Evolutionary conservation across 805 yeast genomes (phyloP), one percentile per base, ranked within the genome.

Genomic region (Wickerhamomyces chaumierensis): DNA sequence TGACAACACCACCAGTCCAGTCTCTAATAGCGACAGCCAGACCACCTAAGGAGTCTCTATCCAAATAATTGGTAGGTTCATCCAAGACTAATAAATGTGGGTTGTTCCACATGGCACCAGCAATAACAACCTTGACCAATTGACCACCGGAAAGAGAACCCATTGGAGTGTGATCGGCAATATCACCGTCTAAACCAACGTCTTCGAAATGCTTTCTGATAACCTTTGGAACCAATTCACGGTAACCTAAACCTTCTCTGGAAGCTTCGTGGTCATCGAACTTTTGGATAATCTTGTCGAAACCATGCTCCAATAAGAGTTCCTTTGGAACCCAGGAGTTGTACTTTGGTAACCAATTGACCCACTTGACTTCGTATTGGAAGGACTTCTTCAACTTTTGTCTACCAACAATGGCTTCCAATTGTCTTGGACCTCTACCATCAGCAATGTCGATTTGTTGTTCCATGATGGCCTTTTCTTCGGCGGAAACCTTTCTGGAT

Each of bases 31-130:
- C 98, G 52, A 90, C 78, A 21, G 98, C 97, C 50, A 90, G 72
- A 36, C 96, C 98, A 62, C 97, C 98, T 45, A 90, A 71, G 19
- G 97, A 88, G 61, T 90, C 98, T 71, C 98, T 81, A 64, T 90
- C 98, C 65, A 90, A 71, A 70, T 92, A 90, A 68, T 90, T 90
- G 55, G 97, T 90, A 60, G 98, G 98, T 74, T 90, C 98, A 64
- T 90, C 98, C 44, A 90, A 72, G 33, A 90, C 98, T 47, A 90
- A 73, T 62, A 90, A 74, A 62, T 90, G 98, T 16, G 98, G 98
- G 59, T 90, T 92, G 66, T 92, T 90, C 98, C 98, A 90, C 92
- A 90, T 90, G 47, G 97, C 96, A 65, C 97, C 98, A 13, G 97
- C 97, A 67, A 90, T 90, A 43, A 90, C 98, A 46, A 90, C 97